A percentile compares a stretch with the other conserved stretches of the same genome.
Evolutionary conservation across 768 basidiomycete genomes (phyloP).

Genomic region (Thelephora aurantiotincta): DNA sequence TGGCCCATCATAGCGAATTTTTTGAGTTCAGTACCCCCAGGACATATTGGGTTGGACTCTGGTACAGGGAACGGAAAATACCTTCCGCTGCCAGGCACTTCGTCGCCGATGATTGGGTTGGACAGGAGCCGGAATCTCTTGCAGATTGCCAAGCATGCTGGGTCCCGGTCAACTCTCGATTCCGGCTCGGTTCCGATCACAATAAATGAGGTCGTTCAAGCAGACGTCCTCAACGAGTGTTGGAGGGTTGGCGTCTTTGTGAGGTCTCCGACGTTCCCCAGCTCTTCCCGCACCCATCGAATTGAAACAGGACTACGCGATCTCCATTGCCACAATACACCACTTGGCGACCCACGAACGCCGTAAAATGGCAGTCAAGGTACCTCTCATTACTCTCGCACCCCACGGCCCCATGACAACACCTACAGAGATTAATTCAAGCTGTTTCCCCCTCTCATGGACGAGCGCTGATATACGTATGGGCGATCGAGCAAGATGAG

Average conservation of each 20-base stretch:
- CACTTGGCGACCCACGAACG: slow-evolving; percentile 77
- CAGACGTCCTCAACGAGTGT: slow-evolving; percentile 55
- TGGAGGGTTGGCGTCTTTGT: slow-evolving; percentile 76
- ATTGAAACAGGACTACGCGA: slow-evolving; percentile 69
- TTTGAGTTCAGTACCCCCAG: slow-evolving; percentile 51
- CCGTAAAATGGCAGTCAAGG: slow-evolving; percentile 62
- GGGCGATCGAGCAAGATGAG: slow-evolving; percentile 90
- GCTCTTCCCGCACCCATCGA: neutral
- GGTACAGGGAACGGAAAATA: slow-evolving; percentile 99
- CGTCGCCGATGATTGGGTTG: slow-evolving; percentile 63
- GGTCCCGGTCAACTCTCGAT: slow-evolving; percentile 16
- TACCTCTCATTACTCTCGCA: slow-evolving; percentile 15
- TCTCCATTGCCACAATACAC: slow-evolving; percentile 96
- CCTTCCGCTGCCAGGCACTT: slow-evolving; percentile 44
- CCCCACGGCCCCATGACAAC: neutral
- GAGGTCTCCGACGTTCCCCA: slow-evolving; percentile 5
- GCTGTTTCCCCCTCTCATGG: slow-evolving; percentile 56
- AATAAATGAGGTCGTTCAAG: slow-evolving; percentile 62
- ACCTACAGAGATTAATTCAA: slow-evolving; percentile 41
- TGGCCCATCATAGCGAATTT: slow-evolving; percentile 83
- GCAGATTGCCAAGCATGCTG: slow-evolving; percentile 56
- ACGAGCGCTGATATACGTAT: slow-evolving; percentile 84
- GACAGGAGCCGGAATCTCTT: slow-evolving; percentile 75
- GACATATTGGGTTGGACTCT: slow-evolving; percentile 84
- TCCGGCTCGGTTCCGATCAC: slow-evolving; percentile 4